These are phyloP conservation scores for Ceratopteris richardii DNA, from an alignment of 75 land plant species.

Conservation along the genomic window DNA sequence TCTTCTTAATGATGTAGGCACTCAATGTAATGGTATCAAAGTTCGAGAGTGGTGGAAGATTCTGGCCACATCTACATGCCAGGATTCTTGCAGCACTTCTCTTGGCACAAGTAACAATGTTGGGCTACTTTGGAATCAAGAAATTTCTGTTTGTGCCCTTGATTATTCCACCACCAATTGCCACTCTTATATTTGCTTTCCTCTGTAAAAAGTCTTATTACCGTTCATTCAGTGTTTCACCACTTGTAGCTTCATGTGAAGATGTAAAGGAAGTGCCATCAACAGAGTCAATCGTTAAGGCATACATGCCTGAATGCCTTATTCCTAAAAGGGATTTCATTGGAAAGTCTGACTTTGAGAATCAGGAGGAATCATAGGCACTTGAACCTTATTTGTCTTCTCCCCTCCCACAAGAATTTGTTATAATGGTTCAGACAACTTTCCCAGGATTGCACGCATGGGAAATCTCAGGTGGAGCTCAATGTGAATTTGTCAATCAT, in stretches of 20 bases:
- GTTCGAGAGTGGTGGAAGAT: slow-evolving; percentile 74
- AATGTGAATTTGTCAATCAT: too few relatives aligned
- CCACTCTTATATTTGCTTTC: slow-evolving; percentile 42
- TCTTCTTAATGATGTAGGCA: slow-evolving; percentile 39
- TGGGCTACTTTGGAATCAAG: slow-evolving; percentile 67
- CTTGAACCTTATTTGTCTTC: too few relatives aligned
- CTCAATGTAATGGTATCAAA: slow-evolving; percentile 73
- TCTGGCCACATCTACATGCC: slow-evolving; percentile 89
- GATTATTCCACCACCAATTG: slow-evolving; percentile 48
- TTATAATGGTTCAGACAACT: too few relatives aligned
- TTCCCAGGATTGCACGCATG: too few relatives aligned
- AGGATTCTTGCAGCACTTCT: slow-evolving; percentile 59
- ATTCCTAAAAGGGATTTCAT: slow-evolving; percentile 13
- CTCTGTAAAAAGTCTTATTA: slow-evolving; percentile 51
- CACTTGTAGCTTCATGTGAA: slow-evolving; percentile 50
- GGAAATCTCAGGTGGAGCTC: too few relatives aligned
- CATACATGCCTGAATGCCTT: slow-evolving; percentile 61
- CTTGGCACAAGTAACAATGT: slow-evolving; percentile 68
- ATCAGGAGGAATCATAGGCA: neutral
- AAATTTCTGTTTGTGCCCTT: slow-evolving; percentile 43
- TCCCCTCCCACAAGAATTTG: too few relatives aligned
- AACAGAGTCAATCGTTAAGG: slow-evolving; percentile 34
- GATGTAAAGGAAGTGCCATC: slow-evolving; percentile 44
- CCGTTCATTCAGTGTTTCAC: slow-evolving; percentile 32
- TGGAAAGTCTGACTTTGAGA: neutral